Percentiles rank a stretch among this genome's conserved stretches.
phyloP scores from a whole-genome alignment of 805 yeast genomes.

The Ogataea siamensis region DNA sequence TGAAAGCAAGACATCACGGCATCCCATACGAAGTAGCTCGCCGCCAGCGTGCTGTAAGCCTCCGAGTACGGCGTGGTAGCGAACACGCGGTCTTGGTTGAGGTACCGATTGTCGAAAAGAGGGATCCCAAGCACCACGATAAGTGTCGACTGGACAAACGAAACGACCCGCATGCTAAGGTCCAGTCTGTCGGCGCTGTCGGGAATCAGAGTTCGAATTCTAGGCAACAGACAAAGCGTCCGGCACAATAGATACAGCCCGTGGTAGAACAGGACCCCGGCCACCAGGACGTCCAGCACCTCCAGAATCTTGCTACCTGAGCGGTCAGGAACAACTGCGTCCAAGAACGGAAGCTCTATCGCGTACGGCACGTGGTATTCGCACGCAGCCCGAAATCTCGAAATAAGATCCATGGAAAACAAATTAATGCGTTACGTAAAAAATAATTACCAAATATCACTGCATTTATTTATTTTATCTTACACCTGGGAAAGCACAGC shows the following conservation, averaged over 20 bases:
- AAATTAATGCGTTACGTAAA: background rate
- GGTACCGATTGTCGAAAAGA: conserved; percentile 27
- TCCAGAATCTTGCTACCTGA: conserved; percentile 16
- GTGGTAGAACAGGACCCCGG: conserved; percentile 22
- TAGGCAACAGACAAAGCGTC: conserved; percentile 17
- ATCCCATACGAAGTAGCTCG: conserved; percentile 39
- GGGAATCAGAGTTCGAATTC: conserved; percentile 15
- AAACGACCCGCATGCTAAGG: conserved; percentile 34
- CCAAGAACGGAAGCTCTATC: conserved; percentile 20
- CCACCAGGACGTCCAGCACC: conserved; percentile 22
- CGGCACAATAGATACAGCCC: conserved; percentile 16
- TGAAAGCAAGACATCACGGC: conserved; percentile 30
- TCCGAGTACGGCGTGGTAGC: conserved; percentile 35
- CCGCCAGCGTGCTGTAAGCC: conserved; percentile 32
- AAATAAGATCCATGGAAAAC: conserved; percentile 9
- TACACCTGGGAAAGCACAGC: conserved; percentile 30
- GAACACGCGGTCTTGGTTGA: conserved; percentile 32
- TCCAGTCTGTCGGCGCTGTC: conserved; percentile 26
- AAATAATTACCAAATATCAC: background rate
- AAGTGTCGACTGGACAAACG: conserved; percentile 34
- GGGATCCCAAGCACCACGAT: conserved; percentile 34
- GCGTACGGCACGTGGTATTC: conserved; percentile 7
- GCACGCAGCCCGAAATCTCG: conserved; percentile 1
- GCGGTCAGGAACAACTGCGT: conserved; percentile 6
- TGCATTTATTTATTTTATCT: conserved; percentile 1